Evolutionary conservation across 1,284 basidiomycete species (phyloP).

Genomic region (Ceratobasidium sp.): DNA sequence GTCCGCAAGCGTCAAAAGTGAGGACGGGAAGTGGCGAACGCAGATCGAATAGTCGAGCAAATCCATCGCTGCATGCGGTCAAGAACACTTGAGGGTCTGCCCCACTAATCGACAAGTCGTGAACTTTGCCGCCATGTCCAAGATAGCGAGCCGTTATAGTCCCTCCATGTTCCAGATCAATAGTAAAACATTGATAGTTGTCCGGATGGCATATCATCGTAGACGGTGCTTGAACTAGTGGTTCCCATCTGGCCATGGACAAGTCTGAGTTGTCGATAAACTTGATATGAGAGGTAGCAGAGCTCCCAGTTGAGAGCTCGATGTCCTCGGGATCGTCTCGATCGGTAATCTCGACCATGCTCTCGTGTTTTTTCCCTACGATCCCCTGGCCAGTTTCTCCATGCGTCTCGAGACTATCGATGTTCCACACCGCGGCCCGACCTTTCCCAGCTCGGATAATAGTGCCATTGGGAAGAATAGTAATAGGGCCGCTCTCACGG

Average conservation of each 20-base stretch:
- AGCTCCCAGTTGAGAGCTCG: slow-evolving; percentile 18
- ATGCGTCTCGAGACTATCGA: slow-evolving; percentile 23
- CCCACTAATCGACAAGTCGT: neutral
- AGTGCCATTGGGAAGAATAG: slow-evolving; percentile 13
- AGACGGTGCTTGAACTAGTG: neutral
- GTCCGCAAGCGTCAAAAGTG: slow-evolving; percentile 23
- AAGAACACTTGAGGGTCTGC: slow-evolving; percentile 32
- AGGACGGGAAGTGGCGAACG: slow-evolving; percentile 31
- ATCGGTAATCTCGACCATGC: neutral
- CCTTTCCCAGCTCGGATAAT: slow-evolving; percentile 32
- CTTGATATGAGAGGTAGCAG: slow-evolving; percentile 25
- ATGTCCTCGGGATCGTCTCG: slow-evolving; percentile 33
- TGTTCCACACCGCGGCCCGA: slow-evolving; percentile 15
- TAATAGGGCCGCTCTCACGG: slow-evolving; percentile 2
- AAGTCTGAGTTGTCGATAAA: slow-evolving; percentile 13
- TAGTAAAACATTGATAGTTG: slow-evolving; percentile 12
- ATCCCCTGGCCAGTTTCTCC: slow-evolving; percentile 5
- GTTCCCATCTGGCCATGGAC: neutral
- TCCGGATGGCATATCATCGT: slow-evolving; percentile 18
- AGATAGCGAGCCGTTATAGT: neutral
- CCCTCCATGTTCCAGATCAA: slow-evolving; percentile 33
- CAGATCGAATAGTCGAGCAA: slow-evolving; percentile 33
- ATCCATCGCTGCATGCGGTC: slow-evolving; percentile 36
- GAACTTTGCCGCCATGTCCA: slow-evolving; percentile 39
- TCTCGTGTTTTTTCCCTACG: neutral